Conservation (phyloP, 2,329 filamentous ascomycete species). For the Microcyclosporella mali region DNA sequence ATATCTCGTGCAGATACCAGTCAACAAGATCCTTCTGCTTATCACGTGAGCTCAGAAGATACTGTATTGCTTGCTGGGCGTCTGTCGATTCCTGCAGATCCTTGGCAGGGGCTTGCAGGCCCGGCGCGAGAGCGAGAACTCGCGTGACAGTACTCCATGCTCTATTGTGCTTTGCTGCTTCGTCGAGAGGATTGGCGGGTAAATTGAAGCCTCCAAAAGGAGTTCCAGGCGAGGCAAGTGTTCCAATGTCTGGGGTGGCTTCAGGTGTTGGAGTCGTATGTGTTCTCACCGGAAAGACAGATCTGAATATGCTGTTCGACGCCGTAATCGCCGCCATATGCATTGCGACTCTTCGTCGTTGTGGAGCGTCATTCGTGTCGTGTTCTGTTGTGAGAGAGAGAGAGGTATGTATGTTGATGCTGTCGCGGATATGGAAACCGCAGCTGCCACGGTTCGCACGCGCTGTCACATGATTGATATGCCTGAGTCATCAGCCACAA, state of each 20-base stretch:
- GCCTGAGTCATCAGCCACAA: too few species aligned
- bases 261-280: constrained; percentile 41
- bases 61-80: constrained; percentile 12
- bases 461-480: too few species aligned
- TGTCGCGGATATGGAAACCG: neutral
- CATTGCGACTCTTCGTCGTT: too few species aligned
- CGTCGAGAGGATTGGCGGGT: constrained; percentile 33
- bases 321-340: constrained; percentile 12
- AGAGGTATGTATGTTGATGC: neutral
- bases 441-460: too few species aligned
- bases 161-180: constrained; percentile 33
- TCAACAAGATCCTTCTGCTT: constrained; percentile 32
- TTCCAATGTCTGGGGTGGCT: constrained; percentile 39
- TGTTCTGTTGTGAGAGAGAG: neutral
- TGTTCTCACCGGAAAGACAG: constrained; percentile 40
- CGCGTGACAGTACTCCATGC: constrained; percentile 45
- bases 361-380: constrained; percentile 1
- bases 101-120: constrained; percentile 2
- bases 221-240: constrained; percentile 32
- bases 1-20: constrained; percentile 44
- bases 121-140: constrained; percentile 27
- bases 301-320: constrained; percentile 28
- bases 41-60: constrained; percentile 7
- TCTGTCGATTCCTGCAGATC: constrained; percentile 8
- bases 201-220: constrained; percentile 37